Evolutionary conservation across 768 basidiomycete genomes (phyloP).

Genomic region (Trametes cinnabarina): DNA sequence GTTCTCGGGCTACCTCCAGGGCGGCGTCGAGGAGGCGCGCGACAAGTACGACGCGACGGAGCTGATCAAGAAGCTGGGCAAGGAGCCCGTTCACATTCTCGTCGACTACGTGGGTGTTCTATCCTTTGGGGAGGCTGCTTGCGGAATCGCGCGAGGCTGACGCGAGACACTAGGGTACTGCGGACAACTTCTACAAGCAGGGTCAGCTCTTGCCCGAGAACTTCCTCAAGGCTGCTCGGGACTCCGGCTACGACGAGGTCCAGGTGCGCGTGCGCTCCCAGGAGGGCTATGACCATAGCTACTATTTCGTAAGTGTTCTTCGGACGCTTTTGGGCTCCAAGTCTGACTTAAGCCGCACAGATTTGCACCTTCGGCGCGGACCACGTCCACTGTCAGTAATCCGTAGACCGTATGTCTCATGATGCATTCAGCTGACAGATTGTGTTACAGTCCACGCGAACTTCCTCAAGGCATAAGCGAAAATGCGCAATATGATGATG

Average conservation of each 20-base stretch:
- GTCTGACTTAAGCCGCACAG: slow-evolving; percentile 35
- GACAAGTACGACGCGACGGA: slow-evolving; percentile 80
- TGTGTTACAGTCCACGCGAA: slow-evolving; percentile 72
- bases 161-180: slow-evolving; percentile 54
- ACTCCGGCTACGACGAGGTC: slow-evolving; percentile 66
- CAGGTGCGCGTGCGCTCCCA: slow-evolving; percentile 79
- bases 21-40: slow-evolving; percentile 74
- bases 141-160: background rate
- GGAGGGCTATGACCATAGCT: slow-evolving; percentile 85
- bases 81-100: slow-evolving; percentile 71
- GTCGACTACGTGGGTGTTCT: slow-evolving; percentile 72
- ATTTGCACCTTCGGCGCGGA: slow-evolving; percentile 89
- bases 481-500: background rate
- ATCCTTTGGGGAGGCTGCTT: background rate
- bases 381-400: slow-evolving; percentile 83
- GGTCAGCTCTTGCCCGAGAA: slow-evolving; percentile 90
- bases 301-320: slow-evolving; percentile 68
- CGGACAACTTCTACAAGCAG: slow-evolving; percentile 79
- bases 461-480: slow-evolving; percentile 69
- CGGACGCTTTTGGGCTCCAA: background rate
- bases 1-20: slow-evolving; percentile 79
- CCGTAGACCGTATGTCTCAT: slow-evolving; percentile 13
- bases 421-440: slow-evolving; percentile 18
- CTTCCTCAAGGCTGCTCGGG: slow-evolving; percentile 76
- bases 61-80: slow-evolving; percentile 57